Percentiles rank a stretch among this genome's conserved stretches.
Evolutionary conservation across 2,329 filamentous ascomycete species (phyloP).

Genomic region (Beauveria medogensis): DNA sequence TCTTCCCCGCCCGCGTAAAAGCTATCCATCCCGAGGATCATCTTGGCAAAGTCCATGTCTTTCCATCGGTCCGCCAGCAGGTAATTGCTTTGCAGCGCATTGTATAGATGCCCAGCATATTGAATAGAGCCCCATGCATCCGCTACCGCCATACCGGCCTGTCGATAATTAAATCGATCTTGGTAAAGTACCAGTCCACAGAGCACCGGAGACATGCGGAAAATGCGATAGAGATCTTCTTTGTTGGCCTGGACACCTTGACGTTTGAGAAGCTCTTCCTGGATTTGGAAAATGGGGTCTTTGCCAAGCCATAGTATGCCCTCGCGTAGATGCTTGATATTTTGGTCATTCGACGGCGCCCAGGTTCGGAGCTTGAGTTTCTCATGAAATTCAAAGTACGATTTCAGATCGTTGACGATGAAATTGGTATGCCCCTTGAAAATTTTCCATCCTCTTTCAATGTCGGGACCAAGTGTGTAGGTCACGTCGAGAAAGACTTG

Average conservation of each 20-base stretch:
- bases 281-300: background rate
- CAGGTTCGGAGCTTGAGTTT: background rate
- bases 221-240: background rate
- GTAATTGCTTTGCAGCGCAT: background rate
- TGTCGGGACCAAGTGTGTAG: background rate
- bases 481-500: slow-evolving; percentile 24
- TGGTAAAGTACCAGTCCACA: background rate
- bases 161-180: background rate
- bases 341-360: background rate
- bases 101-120: background rate
- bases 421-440: background rate
- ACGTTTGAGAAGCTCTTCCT: too few relatives aligned
- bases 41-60: background rate
- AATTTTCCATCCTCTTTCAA: background rate
- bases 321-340: background rate
- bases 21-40: background rate
- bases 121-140: background rate
- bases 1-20: background rate
- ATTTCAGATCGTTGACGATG: background rate
- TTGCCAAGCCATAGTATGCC: background rate
- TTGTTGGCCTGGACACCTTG: background rate
- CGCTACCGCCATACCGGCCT: background rate
- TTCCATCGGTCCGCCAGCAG: background rate
- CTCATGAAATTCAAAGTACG: background rate
- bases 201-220: background rate